phyloP scores from a whole-genome alignment of 805 yeast genomes.

The Metschnikowia kunwiensis region DNA sequence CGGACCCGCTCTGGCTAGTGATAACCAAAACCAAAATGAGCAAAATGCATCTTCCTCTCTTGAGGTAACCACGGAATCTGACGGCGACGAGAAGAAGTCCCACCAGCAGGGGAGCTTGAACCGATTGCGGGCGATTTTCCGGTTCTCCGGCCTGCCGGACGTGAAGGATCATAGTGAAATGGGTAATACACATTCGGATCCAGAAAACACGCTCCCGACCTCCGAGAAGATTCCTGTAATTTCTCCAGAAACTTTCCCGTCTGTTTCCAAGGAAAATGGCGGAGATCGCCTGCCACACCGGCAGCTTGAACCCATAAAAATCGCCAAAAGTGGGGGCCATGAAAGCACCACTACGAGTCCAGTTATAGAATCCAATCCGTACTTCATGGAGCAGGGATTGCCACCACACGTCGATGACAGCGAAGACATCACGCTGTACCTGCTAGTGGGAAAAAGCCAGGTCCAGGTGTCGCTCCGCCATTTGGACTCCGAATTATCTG shows the following conservation, averaged over 20 bases:
- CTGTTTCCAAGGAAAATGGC: no score
- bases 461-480: conserved; percentile 38
- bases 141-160: conserved; percentile 16
- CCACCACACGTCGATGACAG: conserved; percentile 47
- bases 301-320: no score
- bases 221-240: no score
- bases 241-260: no score
- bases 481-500: conserved; percentile 24
- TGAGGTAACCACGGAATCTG: conserved; percentile 1
- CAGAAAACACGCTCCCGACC: no score
- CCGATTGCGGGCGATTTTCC: conserved; percentile 4
- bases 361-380: conserved; percentile 35
- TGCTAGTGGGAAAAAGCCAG: conserved; percentile 17
- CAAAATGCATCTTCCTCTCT: neutral
- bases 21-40: no score
- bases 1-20: no score
- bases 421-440: conserved; percentile 9
- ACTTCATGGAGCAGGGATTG: conserved; percentile 56
- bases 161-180: conserved; percentile 1
- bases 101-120: conserved; percentile 4
- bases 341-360: no score
- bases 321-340: no score
- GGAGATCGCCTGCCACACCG: no score
- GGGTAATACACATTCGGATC: no score
- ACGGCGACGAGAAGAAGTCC: conserved; percentile 1